phyloP scores from a whole-genome alignment of 2,329 filamentous ascomycete species.

The Colletotrichum spinosum region DNA sequence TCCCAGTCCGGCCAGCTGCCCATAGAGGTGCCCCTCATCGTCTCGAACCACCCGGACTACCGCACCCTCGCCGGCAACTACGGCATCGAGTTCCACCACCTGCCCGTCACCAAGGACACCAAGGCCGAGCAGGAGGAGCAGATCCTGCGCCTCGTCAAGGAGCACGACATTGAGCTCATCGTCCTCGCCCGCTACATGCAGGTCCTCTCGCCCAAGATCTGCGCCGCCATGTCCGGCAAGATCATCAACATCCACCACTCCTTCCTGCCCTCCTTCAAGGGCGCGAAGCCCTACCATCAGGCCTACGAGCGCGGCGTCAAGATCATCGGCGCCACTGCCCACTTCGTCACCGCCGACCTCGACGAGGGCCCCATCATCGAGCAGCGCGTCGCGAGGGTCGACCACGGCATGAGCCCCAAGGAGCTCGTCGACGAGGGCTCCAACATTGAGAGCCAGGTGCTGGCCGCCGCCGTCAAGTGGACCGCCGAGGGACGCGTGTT shows the following conservation, averaged over 20 bases:
- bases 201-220: slow-evolving; percentile 80
- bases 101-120: slow-evolving; percentile 83
- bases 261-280: slow-evolving; percentile 89
- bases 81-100: slow-evolving; percentile 82
- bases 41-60: slow-evolving; percentile 86
- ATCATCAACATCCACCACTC: slow-evolving; percentile 95
- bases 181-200: slow-evolving; percentile 91
- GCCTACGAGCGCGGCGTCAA: slow-evolving; percentile 88
- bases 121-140: slow-evolving; percentile 79
- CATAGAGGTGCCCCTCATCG: slow-evolving; percentile 81
- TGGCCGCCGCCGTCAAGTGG: slow-evolving; percentile 86
- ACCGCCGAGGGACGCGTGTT: slow-evolving; percentile 83
- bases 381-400: slow-evolving; percentile 81
- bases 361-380: slow-evolving; percentile 92
- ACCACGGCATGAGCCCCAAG: slow-evolving; percentile 81
- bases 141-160: slow-evolving; percentile 76
- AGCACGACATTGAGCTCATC: slow-evolving; percentile 80
- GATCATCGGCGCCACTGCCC: slow-evolving; percentile 87
- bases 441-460: slow-evolving; percentile 85
- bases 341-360: slow-evolving; percentile 87
- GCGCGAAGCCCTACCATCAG: slow-evolving; percentile 89
- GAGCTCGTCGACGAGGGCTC: slow-evolving; percentile 83
- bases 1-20: slow-evolving; percentile 78
- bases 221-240: slow-evolving; percentile 81
- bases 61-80: slow-evolving; percentile 76